Percentiles rank a stretch among this genome's conserved stretches.
phyloP scores from a whole-genome alignment of 2,329 filamentous ascomycete species.

The Aspergillus hortae region DNA sequence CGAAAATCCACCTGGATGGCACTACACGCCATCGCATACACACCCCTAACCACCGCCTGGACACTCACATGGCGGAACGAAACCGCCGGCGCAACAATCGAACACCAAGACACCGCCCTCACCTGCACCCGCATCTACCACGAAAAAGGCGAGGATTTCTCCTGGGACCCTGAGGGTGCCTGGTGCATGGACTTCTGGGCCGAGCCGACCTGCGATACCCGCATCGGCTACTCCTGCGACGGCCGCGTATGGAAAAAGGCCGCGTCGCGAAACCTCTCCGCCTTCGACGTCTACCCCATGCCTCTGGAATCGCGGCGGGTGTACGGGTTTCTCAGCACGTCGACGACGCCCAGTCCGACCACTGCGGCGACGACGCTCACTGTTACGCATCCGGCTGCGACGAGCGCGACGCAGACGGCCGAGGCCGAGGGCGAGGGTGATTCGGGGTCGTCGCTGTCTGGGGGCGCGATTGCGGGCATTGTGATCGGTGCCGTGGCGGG shows the following conservation, averaged over 20 bases:
- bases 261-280: slow-evolving; percentile 7
- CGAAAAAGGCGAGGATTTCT: slow-evolving; percentile 7
- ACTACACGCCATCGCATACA: background rate
- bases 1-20: background rate
- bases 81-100: slow-evolving; percentile 4
- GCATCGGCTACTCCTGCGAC: slow-evolving; percentile 9
- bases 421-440: background rate
- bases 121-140: slow-evolving; percentile 14
- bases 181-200: slow-evolving; percentile 14
- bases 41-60: slow-evolving; percentile 7
- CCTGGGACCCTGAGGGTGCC: slow-evolving; percentile 12
- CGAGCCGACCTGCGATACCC: slow-evolving; percentile 4
- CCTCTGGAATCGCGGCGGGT: slow-evolving; percentile 3
- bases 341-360: background rate
- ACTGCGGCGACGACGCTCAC: background rate
- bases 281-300: slow-evolving; percentile 14
- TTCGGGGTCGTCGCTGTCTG: background rate
- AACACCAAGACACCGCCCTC: background rate
- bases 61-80: slow-evolving; percentile 13
- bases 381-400: background rate
- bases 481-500: slow-evolving; percentile 2
- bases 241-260: slow-evolving; percentile 6
- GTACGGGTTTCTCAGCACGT: slow-evolving; percentile 2
- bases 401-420: background rate
- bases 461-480: slow-evolving; percentile 5